These are phyloP conservation scores for Fusarium brevicatenulatum DNA, from an alignment of 2,329 filamentous ascomycete genomes.

Conservation along the genomic window DNA sequence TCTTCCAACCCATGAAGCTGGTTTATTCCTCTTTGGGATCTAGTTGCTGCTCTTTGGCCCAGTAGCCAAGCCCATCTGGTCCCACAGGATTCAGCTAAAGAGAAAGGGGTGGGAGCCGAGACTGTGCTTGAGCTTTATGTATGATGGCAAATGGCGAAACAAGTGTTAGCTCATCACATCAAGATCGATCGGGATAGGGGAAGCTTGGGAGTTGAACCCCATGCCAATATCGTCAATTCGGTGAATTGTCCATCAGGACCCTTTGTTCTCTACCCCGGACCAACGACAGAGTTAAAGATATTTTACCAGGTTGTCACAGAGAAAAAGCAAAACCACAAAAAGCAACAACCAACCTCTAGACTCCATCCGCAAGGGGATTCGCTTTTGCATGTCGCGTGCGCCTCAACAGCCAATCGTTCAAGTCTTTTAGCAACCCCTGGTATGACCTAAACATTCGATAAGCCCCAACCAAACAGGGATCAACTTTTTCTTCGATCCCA, in stretches of 20 bases:
- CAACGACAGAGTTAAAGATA: not conserved
- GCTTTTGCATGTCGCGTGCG: slow-evolving; percentile 28
- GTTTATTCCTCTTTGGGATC: slow-evolving; percentile 23
- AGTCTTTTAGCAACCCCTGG: slow-evolving; percentile 13
- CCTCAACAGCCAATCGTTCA: slow-evolving; percentile 22
- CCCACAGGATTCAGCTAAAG: slow-evolving; percentile 18
- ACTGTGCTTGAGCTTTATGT: slow-evolving; percentile 4
- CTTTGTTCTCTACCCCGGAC: not conserved
- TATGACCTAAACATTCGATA: slow-evolving; percentile 33
- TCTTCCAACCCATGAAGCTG: slow-evolving; percentile 15
- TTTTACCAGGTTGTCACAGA: not conserved
- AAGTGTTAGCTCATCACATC: not conserved
- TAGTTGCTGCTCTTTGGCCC: slow-evolving; percentile 16
- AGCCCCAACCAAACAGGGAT: slow-evolving; percentile 25
- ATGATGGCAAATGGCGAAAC: slow-evolving; percentile 6
- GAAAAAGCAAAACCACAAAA: slow-evolving; percentile 15
- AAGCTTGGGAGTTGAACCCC: not conserved
- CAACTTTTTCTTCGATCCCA: slow-evolving; percentile 4
- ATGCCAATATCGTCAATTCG: not conserved
- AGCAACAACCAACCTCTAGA: slow-evolving; percentile 1
- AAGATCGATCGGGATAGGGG: not conserved
- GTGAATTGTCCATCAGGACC: not conserved
- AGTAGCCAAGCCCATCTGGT: slow-evolving; percentile 21
- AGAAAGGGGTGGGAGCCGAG: slow-evolving; percentile 23
- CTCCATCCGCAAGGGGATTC: slow-evolving; percentile 15